A percentile compares a stretch with the other conserved stretches of the same genome.
Evolutionary conservation across 2,329 filamentous ascomycete genomes (phyloP).

Genomic region (Colletotrichum tabaci): DNA sequence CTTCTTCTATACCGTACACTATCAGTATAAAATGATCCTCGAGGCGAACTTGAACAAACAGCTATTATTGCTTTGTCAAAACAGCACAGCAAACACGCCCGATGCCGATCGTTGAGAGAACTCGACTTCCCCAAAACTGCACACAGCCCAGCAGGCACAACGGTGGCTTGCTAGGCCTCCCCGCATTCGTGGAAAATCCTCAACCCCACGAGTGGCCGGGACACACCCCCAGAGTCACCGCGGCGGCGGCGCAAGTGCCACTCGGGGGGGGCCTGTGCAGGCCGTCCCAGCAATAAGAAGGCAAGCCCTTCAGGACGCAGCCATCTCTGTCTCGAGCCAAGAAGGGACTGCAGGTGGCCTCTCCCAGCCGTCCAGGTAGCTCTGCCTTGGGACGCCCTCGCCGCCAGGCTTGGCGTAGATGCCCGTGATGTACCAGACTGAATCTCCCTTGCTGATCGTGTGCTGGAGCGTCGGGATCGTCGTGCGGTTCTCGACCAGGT

Average conservation of each 20-base stretch:
- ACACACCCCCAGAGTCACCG: background rate
- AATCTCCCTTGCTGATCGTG: conserved; percentile 70
- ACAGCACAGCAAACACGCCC: background rate
- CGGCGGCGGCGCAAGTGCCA: background rate
- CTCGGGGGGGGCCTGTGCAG: background rate
- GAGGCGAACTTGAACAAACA: background rate
- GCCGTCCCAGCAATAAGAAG: background rate
- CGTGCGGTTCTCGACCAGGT: conserved; percentile 80
- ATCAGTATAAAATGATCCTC: background rate
- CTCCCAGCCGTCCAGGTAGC: conserved; percentile 74
- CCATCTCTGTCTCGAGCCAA: conserved; percentile 72
- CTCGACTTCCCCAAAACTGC: background rate
- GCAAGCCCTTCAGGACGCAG: conserved; percentile 38
- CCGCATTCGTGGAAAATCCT: conserved; percentile 28
- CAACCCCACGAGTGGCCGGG: conserved; percentile 1
- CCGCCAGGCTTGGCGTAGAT: conserved; percentile 79
- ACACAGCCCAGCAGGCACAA: background rate
- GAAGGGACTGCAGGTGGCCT: conserved; percentile 69
- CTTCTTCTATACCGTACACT: too few species aligned
- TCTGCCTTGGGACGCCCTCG: conserved; percentile 64
- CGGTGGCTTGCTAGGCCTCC: conserved; percentile 16
- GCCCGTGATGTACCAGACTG: conserved; percentile 77
- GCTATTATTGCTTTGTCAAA: background rate
- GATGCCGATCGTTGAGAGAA: background rate
- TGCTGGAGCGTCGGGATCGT: conserved; percentile 79